Conservation (phyloP, 192 early-diverging fungal species). For the Coemansia asiatica region DNA sequence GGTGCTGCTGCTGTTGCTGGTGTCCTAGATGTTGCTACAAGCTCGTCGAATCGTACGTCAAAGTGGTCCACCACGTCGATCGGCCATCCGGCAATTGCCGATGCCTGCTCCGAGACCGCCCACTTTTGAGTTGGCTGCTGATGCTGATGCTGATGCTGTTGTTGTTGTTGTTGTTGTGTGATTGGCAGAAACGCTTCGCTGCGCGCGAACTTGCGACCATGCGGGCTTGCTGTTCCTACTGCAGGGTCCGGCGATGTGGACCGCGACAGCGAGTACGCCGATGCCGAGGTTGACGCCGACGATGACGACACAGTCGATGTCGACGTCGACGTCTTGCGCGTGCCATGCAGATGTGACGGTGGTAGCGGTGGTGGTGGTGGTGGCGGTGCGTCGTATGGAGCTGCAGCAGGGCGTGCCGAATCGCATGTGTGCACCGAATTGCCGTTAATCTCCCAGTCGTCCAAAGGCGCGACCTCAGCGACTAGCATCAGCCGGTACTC, state of each 20-base stretch:
- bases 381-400: background rate
- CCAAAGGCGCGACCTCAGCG: conserved; percentile 42
- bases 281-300: background rate
- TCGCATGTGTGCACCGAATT: conserved; percentile 24
- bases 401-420: background rate
- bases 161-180: background rate
- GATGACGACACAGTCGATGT: background rate
- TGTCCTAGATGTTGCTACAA: conserved; percentile 16
- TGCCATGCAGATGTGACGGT: background rate
- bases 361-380: conserved; percentile 3
- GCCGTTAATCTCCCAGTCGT: conserved; percentile 10
- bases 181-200: background rate
- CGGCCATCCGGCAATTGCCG: conserved; percentile 47
- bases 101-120: conserved; percentile 39
- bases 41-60: conserved; percentile 48
- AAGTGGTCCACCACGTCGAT: conserved; percentile 49
- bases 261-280: background rate
- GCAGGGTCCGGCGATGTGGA: background rate
- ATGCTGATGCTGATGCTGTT: background rate
- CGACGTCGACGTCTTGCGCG: conserved; percentile 2
- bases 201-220: background rate
- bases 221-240: background rate
- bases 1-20: conserved; percentile 1
- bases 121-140: conserved; percentile 7
- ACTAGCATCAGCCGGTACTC: conserved; percentile 53